A percentile compares a stretch with the other conserved stretches of the same genome.
phyloP scores from a whole-genome alignment of 2,329 filamentous ascomycete genomes.

The Cordyceps farinosa region DNA sequence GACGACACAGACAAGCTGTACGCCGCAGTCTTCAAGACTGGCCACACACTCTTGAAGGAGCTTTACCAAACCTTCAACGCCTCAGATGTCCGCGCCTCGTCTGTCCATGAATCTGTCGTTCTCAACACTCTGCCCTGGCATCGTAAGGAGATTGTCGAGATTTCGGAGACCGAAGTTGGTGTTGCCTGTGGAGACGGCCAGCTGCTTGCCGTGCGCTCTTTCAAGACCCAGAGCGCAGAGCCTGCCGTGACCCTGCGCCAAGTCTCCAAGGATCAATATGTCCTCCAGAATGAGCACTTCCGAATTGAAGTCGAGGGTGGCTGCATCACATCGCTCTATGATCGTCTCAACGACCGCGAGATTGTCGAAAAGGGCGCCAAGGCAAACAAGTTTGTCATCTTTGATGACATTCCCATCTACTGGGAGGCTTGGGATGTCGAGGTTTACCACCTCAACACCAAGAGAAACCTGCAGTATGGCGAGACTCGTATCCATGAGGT shows the following conservation, averaged over 20 bases:
- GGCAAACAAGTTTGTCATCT: constrained; percentile 89
- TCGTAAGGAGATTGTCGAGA: constrained; percentile 67
- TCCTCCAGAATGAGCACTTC: constrained; percentile 75
- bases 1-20: constrained; percentile 93
- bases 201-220: constrained; percentile 47
- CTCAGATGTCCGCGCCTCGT: constrained; percentile 37
- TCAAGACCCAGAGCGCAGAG: constrained; percentile 43
- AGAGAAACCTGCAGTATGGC: constrained; percentile 67
- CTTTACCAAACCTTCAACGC: constrained; percentile 67
- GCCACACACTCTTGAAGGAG: constrained; percentile 66
- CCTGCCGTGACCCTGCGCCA: constrained; percentile 52
- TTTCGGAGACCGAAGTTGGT: constrained; percentile 51
- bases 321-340: constrained; percentile 78
- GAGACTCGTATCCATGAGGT: constrained; percentile 69
- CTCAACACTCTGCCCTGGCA: constrained; percentile 88
- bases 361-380: constrained; percentile 69
- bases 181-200: constrained; percentile 56
- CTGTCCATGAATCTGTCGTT: constrained; percentile 53
- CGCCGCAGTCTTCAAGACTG: constrained; percentile 73
- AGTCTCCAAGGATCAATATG: constrained; percentile 60
- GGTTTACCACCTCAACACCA: constrained; percentile 87
- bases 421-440: constrained; percentile 99
- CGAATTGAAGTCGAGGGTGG: constrained; percentile 70
- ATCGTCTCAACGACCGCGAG: constrained; percentile 70
- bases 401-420: constrained; percentile 94